Evolutionary conservation across 208 protist species (phyloP).

Genomic region (Wallacemonas rigidus): DNA sequence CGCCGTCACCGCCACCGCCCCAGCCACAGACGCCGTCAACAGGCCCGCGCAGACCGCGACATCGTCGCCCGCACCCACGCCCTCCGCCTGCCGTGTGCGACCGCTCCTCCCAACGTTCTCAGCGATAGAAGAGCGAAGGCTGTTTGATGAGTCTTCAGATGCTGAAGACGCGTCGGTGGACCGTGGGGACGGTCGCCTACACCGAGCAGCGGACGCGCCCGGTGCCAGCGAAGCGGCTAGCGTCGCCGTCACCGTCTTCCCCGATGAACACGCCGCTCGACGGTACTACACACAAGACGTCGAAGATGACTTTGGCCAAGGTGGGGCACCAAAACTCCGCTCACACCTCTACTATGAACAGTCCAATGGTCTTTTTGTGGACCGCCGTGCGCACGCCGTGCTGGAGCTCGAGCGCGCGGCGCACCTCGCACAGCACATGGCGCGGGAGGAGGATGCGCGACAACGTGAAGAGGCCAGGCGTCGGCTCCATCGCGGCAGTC

Average conservation of each 20-base stretch:
- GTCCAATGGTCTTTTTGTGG: slow-evolving; percentile 46
- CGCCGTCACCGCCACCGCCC: not conserved
- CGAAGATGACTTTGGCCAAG: slow-evolving; percentile 1
- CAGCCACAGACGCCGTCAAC: not conserved
- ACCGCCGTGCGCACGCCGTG: slow-evolving; percentile 33
- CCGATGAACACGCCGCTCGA: not conserved
- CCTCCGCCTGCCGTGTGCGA: not conserved
- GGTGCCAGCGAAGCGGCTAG: not conserved
- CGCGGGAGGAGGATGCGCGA: slow-evolving; percentile 22
- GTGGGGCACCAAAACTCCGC: slow-evolving; percentile 42
- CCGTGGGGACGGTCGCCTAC: too few species aligned
- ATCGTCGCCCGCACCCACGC: not conserved
- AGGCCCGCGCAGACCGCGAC: not conserved
- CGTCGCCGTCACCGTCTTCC: not conserved
- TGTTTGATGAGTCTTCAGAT: not conserved
- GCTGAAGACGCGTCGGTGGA: not conserved
- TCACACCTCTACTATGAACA: slow-evolving; percentile 66
- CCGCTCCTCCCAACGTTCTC: slow-evolving; percentile 5
- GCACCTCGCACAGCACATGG: slow-evolving; percentile 21
- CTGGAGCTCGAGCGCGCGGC: slow-evolving; percentile 26
- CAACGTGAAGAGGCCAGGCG: slow-evolving; percentile 19
- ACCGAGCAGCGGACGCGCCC: too few species aligned
- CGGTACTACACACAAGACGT: slow-evolving; percentile 6
- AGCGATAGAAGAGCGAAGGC: not conserved
- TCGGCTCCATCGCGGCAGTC: slow-evolving; percentile 16